A percentile compares a stretch with the other conserved stretches of the same genome.
Conservation (phyloP, 2,329 filamentous ascomycete genomes). For the Setomelanomma holmii region DNA sequence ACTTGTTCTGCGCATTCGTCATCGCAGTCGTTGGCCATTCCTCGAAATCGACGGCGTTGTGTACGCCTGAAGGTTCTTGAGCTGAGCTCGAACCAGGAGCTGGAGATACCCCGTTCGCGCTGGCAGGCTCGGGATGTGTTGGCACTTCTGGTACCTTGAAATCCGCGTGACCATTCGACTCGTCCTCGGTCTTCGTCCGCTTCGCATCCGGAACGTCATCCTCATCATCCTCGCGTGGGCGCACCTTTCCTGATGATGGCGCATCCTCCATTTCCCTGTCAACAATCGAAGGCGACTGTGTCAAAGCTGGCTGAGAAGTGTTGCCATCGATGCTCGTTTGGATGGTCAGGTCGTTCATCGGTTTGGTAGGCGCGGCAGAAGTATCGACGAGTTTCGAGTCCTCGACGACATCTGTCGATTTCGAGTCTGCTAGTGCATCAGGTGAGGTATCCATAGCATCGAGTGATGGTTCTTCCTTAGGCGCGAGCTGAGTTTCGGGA, state of each 20-base stretch:
- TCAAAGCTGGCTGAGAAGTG: slow-evolving; percentile 18
- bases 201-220: slow-evolving; percentile 71
- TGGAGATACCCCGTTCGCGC: slow-evolving; percentile 28
- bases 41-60: slow-evolving; percentile 43
- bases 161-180: slow-evolving; percentile 39
- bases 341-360: slow-evolving; percentile 43
- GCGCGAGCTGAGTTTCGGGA: slow-evolving; percentile 35
- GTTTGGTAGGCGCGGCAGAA: slow-evolving; percentile 37
- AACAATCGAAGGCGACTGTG: slow-evolving; percentile 29
- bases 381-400: slow-evolving; percentile 16
- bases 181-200: slow-evolving; percentile 74
- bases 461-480: slow-evolving; percentile 14
- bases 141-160: slow-evolving; percentile 56
- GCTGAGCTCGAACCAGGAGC: slow-evolving; percentile 35
- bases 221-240: slow-evolving; percentile 69
- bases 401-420: slow-evolving; percentile 23
- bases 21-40: slow-evolving; percentile 43
- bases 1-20: slow-evolving; percentile 66
- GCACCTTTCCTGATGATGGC: slow-evolving; percentile 57
- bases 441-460: slow-evolving; percentile 40
- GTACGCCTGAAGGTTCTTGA: slow-evolving; percentile 39
- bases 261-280: slow-evolving; percentile 50
- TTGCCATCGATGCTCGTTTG: slow-evolving; percentile 26
- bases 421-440: slow-evolving; percentile 21
- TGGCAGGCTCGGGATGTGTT: slow-evolving; percentile 37